A percentile compares a stretch with the other conserved stretches of the same genome.
These are phyloP conservation scores for Plasmopara viticola DNA, from an alignment of 352 stramenopile species.

Conservation along the genomic window DNA sequence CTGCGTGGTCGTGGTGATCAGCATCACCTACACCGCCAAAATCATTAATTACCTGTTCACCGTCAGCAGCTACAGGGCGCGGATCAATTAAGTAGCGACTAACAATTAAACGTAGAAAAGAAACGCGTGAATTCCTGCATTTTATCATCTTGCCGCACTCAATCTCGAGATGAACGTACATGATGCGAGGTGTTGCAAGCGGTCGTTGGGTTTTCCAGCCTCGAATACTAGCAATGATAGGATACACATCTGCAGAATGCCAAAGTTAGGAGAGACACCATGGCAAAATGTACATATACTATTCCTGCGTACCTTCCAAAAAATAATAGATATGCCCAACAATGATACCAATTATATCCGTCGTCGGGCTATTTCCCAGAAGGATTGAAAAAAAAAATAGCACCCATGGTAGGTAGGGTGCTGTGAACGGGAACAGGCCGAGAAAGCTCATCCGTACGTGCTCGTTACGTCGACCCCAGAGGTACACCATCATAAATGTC, in stretches of 20 bases:
- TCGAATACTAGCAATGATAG: slow-evolving; percentile 92
- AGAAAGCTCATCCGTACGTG: slow-evolving; percentile 97
- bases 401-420: slow-evolving; percentile 97
- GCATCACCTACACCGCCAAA: slow-evolving; percentile 22
- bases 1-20: slow-evolving; percentile 30
- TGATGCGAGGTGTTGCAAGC: slow-evolving; percentile 87
- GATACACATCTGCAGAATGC: slow-evolving; percentile 91
- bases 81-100: slow-evolving; percentile 65
- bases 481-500: slow-evolving; percentile 99
- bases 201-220: slow-evolving; percentile 91
- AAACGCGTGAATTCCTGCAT: slow-evolving; percentile 3
- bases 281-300: not conserved
- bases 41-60: slow-evolving; percentile 58
- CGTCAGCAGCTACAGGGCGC: slow-evolving; percentile 34
- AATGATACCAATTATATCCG: slow-evolving; percentile 98
- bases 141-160: not conserved
- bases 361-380: slow-evolving; percentile 93
- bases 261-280: not conserved
- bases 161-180: slow-evolving; percentile 50
- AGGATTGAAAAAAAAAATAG: slow-evolving; percentile 95
- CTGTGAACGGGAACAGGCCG: slow-evolving; percentile 96
- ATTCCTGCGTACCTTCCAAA: slow-evolving; percentile 78
- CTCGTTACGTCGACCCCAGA: slow-evolving; percentile 95
- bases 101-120: slow-evolving; percentile 3
- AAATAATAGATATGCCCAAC: slow-evolving; percentile 99